These are phyloP conservation scores for Oryza meridionalis DNA, from an alignment of 176 grass and related monocot genomes.

Conservation along the genomic window DNA sequence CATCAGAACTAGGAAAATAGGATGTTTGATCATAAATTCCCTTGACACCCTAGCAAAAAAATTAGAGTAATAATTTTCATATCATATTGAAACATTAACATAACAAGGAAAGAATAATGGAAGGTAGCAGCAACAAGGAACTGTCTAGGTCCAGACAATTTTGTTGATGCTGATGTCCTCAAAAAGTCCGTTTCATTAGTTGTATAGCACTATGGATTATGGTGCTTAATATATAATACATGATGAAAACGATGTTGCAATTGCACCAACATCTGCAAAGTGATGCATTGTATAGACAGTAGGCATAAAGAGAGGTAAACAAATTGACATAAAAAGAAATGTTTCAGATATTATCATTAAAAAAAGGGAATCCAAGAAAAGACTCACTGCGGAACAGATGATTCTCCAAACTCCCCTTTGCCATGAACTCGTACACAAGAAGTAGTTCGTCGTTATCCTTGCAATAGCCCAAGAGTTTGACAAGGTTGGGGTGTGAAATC, in stretches of 20 bases:
- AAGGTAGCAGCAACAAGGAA: conserved; percentile 44
- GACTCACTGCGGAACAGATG: conserved; percentile 89
- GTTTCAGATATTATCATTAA: conserved; percentile 35
- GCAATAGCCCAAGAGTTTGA: conserved; percentile 86
- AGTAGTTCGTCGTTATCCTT: conserved; percentile 82
- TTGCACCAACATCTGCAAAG: conserved; percentile 38
- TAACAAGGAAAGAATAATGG: conserved; percentile 26
- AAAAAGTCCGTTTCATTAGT: conserved; percentile 45
- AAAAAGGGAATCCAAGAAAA: conserved; percentile 37
- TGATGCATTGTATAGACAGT: conserved; percentile 29
- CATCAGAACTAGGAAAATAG: conserved; percentile 10
- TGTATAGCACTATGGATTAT: conserved; percentile 56
- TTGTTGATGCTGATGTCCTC: conserved; percentile 33
- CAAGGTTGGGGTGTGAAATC: conserved; percentile 82
- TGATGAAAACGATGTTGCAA: conserved; percentile 45
- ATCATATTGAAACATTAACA: conserved; percentile 2
- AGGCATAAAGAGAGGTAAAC: conserved; percentile 51
- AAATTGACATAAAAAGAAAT: conserved; percentile 37
- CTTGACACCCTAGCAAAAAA: conserved; percentile 17
- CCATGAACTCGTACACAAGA: conserved; percentile 86
- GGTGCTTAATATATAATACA: conserved; percentile 45
- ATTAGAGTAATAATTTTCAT: conserved; percentile 8
- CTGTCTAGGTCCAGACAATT: conserved; percentile 42
- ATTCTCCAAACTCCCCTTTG: conserved; percentile 89
- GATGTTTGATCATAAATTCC: conserved; percentile 15